phyloP scores from a whole-genome alignment of 176 grass and related monocot genomes.

The Bonia amplexicaulis region DNA sequence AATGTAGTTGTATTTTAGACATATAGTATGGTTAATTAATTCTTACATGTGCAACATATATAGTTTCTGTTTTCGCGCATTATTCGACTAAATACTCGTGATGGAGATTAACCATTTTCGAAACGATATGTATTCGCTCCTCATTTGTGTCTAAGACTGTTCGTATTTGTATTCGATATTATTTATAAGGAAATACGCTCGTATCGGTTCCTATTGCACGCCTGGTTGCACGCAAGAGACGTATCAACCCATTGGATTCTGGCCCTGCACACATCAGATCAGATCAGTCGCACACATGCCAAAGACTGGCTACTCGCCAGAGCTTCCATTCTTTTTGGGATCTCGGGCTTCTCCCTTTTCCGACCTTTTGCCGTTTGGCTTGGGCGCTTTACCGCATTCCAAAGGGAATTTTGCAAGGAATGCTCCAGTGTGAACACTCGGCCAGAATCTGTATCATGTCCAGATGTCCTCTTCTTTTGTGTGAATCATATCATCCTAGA shows the following conservation, averaged over 20 bases:
- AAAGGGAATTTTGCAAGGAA: slow-evolving; percentile 13
- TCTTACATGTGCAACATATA: too few species aligned
- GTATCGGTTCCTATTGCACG: too few species aligned
- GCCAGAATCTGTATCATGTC: background rate
- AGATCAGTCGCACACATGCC: background rate
- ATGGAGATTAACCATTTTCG: too few species aligned
- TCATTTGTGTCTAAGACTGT: too few species aligned
- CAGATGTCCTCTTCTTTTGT: background rate
- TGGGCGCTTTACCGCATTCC: slow-evolving; percentile 19
- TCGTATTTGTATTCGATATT: too few species aligned
- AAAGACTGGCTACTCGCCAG: background rate
- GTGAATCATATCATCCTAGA: background rate
- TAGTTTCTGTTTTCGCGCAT: too few species aligned
- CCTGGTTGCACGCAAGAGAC: background rate
- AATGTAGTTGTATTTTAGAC: too few species aligned
- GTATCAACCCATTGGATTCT: background rate
- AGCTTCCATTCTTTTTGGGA: slow-evolving; percentile 26
- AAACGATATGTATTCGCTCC: too few species aligned
- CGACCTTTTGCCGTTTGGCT: background rate
- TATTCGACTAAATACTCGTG: too few species aligned
- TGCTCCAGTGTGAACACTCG: background rate
- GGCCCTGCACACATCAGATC: background rate
- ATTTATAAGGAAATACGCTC: too few species aligned
- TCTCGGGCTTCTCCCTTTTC: slow-evolving; percentile 19
- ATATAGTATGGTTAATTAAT: too few species aligned